Evolutionary conservation across 257 asterid species (phyloP), one percentile per base, ranked within the genome.

Genomic region (Leptodermis oblonga): DNA sequence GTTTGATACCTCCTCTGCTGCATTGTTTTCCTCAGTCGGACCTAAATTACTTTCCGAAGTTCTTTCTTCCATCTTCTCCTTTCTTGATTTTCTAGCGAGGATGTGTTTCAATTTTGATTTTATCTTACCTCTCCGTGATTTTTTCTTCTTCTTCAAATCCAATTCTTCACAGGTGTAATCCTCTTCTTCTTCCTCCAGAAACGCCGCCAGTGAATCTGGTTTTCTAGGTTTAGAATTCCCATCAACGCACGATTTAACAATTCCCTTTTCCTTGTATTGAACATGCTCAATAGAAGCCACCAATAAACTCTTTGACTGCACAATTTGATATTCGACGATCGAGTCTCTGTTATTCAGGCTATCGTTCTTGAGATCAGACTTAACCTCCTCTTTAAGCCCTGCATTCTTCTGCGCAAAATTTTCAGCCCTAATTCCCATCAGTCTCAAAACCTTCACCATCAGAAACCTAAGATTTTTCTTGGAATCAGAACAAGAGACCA

Each of bases 21-120:
- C 37, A 23, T 22, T 58, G 10, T 49, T 72, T 31, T 69, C 82
- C 4, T 46, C 42, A 39, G 42, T 14, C 56, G 63, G 23, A 20
- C 45, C 37, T 54, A 48, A 34, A 42, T 70, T 73, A 28, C 26
- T 71, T n/a, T 65, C 78, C 20, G 45, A 41, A 10, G 42, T 59
- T 5, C 28, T 54, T 4, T 60, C 82, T 30, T 77, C n/a, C n/a
- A n/a, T 85, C 74, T 73, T 81, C 5, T 68, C 45, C 17, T 51
- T 59, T 52, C 72, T 75, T 48, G 81, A 65, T 77, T 75, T 89
- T 76, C 71, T 88, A 10, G 84, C 75, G 3, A 92, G 69, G 14
- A 87, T 58, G 71, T 76, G 78, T 80, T 77, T 85, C 83, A 86
- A 73, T 87, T 82, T 88, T 26, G 84, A 80, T 74, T 80, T 82